A percentile compares a stretch with the other conserved stretches of the same genome.
Conservation (phyloP, 805 yeast genomes). For the Kazachstania psychrophila region DNA sequence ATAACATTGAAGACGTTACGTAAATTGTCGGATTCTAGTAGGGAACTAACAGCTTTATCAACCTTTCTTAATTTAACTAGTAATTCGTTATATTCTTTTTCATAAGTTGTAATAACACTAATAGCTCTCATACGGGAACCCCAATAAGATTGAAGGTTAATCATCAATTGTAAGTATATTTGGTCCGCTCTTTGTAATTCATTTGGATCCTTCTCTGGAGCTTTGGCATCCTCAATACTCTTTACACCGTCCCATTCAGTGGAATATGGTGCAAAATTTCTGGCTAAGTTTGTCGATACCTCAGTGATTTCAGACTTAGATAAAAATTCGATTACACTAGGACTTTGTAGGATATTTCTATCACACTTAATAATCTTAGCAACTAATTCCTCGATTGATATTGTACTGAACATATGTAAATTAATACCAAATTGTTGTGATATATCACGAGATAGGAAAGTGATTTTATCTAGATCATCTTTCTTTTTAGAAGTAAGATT, state of each 20-base stretch:
- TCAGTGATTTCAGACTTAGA: slow-evolving; percentile 67
- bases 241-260: slow-evolving; percentile 51
- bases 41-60: slow-evolving; percentile 63
- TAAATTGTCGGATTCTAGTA: slow-evolving; percentile 58
- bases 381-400: slow-evolving; percentile 59
- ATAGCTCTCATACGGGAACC: slow-evolving; percentile 81
- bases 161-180: slow-evolving; percentile 70
- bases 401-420: slow-evolving; percentile 61
- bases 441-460: slow-evolving; percentile 71
- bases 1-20: slow-evolving; percentile 73
- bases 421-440: slow-evolving; percentile 95
- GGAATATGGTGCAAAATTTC: slow-evolving; percentile 73
- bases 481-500: slow-evolving; percentile 39
- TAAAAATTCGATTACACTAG: slow-evolving; percentile 77
- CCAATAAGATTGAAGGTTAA: slow-evolving; percentile 86
- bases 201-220: slow-evolving; percentile 60
- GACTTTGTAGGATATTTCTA: slow-evolving; percentile 54
- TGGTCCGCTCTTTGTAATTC: slow-evolving; percentile 85
- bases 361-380: slow-evolving; percentile 69
- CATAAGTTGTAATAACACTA: slow-evolving; percentile 56
- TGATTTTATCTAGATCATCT: slow-evolving; percentile 44
- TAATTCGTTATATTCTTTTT: slow-evolving; percentile 69
- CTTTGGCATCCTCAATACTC: slow-evolving; percentile 31
- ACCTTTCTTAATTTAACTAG: slow-evolving; percentile 55
- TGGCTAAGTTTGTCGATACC: slow-evolving; percentile 57